Conservation (phyloP, 164 flowering plant genomes). For the grape (Vitis vinifera) region DNA sequence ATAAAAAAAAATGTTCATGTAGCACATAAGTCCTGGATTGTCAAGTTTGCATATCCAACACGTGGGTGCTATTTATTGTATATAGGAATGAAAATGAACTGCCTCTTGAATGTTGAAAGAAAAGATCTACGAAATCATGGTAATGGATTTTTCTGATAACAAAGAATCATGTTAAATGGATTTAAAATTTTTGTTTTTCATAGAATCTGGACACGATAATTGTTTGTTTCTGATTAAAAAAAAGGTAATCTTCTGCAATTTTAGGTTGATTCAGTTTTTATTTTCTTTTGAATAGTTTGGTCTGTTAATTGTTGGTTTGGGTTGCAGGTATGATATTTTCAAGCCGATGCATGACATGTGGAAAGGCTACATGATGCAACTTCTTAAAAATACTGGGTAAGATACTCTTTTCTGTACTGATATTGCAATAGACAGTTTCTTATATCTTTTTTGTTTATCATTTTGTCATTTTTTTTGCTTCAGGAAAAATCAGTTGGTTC, state of each 20-base stretch:
- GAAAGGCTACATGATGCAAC: slow-evolving; percentile 65
- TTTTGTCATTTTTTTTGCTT: background rate
- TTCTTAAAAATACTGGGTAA: slow-evolving; percentile 62
- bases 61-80: too few relatives aligned
- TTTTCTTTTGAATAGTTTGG: background rate
- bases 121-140: too few relatives aligned
- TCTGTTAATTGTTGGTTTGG: slow-evolving; percentile 8
- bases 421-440: background rate
- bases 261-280: background rate
- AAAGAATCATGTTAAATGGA: too few relatives aligned
- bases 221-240: too few relatives aligned
- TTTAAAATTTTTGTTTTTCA: too few relatives aligned
- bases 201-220: too few relatives aligned
- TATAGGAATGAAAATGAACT: too few relatives aligned
- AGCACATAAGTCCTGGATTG: too few relatives aligned
- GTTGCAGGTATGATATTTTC: slow-evolving; percentile 63
- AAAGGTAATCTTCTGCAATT: background rate
- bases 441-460: background rate
- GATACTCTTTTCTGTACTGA: slow-evolving; percentile 11
- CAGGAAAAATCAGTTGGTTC: slow-evolving; percentile 68
- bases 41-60: too few relatives aligned
- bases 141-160: too few relatives aligned
- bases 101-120: too few relatives aligned
- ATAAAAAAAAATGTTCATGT: too few relatives aligned
- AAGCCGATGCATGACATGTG: slow-evolving; percentile 85